A percentile compares a stretch with the other conserved stretches of the same genome.
phyloP scores from a whole-genome alignment of 352 stramenopile genomes.

The Plasmopara halstedii region DNA sequence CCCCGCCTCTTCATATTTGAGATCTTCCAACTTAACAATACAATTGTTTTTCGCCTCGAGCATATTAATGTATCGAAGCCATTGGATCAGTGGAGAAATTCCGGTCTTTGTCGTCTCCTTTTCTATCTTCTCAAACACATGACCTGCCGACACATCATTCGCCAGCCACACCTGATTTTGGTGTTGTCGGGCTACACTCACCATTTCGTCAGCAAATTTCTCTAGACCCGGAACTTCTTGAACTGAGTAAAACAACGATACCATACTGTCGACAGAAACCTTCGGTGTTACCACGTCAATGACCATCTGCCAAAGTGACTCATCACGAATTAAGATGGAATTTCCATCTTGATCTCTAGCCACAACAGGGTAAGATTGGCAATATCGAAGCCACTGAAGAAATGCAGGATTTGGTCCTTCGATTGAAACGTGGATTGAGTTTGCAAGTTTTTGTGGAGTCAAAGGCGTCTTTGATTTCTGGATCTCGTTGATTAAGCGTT shows the following conservation, averaged over 20 bases:
- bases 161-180: not conserved
- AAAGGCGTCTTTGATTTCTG: not conserved
- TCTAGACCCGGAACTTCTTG: not conserved
- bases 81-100: not conserved
- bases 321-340: not conserved
- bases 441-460: not conserved
- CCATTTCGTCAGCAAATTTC: not conserved
- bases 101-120: not conserved
- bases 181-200: not conserved
- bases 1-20: too few relatives aligned
- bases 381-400: not conserved
- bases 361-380: not conserved
- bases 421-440: not conserved
- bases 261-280: not conserved
- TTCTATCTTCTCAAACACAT: not conserved
- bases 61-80: not conserved
- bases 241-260: not conserved
- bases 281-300: not conserved
- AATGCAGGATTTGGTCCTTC: not conserved
- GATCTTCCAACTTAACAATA: not conserved
- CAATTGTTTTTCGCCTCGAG: not conserved
- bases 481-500: not conserved
- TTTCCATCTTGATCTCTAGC: not conserved
- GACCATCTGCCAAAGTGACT: not conserved
- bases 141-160: not conserved